These are phyloP conservation scores for Balakata baccata DNA, from an alignment of 345 rosid genomes.

Conservation along the genomic window DNA sequence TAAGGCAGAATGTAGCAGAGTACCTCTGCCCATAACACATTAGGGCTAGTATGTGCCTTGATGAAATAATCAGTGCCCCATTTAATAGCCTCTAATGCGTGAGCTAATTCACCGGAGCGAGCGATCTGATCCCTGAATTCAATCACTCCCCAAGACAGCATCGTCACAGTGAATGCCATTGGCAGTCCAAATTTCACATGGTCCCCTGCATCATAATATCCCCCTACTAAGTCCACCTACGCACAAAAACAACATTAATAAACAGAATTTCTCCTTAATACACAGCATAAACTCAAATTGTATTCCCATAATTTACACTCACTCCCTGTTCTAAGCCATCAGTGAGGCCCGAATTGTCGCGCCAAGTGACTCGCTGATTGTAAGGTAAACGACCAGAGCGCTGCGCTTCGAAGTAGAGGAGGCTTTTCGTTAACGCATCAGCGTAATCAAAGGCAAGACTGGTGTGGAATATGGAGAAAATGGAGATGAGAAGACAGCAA, in stretches of 20 bases:
- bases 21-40: constrained; percentile 34
- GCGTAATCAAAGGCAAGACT: constrained; percentile 19
- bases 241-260: background rate
- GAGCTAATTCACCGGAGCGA: constrained; percentile 22
- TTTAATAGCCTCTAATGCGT: constrained; percentile 31
- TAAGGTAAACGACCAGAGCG: constrained; percentile 36
- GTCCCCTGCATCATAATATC: constrained; percentile 38
- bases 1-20: background rate
- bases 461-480: constrained; percentile 10
- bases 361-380: constrained; percentile 33
- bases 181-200: constrained; percentile 34
- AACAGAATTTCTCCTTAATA: background rate
- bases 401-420: constrained; percentile 36
- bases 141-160: constrained; percentile 31
- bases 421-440: constrained; percentile 30
- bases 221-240: constrained; percentile 35
- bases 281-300: background rate
- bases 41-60: constrained; percentile 32
- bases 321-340: constrained; percentile 38
- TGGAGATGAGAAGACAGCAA: constrained; percentile 16
- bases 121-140: constrained; percentile 28
- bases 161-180: constrained; percentile 31
- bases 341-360: constrained; percentile 34
- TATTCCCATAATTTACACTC: background rate
- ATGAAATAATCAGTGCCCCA: constrained; percentile 39